Evolutionary conservation across 2,329 filamentous ascomycete genomes (phyloP), one percentile per base, ranked within the genome.

Genomic region (Aspergillus carbonarius): DNA sequence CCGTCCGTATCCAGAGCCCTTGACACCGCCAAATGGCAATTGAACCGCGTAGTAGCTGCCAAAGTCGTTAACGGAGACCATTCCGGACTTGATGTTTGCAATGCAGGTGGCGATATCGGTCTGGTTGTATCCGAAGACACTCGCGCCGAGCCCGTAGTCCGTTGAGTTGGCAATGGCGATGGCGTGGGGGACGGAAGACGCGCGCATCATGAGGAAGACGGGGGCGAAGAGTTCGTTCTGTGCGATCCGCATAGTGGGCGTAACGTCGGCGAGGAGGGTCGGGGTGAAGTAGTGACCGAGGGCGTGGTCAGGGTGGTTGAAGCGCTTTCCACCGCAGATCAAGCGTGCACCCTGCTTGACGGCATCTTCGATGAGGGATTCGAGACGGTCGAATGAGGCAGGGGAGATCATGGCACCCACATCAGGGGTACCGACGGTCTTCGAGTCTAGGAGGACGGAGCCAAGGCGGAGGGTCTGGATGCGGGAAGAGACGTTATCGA

Each of bases 61-160:
- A 70, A 99, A 99, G 78, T 99, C 95, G 73, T 99, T 99, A 66
- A 99, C 85, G 23, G 92, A 87, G 0, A 98, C 91, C 90, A 96
- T 97, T 46, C 95, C 95, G 0, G 90, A 87, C 62, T 88, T 85
- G 53, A 97, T 82, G 23, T 86, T 85, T 18, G 76, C 76, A 1
- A 93, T 86, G 27, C 96, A 85, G 15, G 79, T 79, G 15, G 83
- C 76, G 1, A 96, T 80, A 51, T 85, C 82, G 1, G 81, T 79
- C 57, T 85, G 82, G 60, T 88, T 84, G 52, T 83, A 81, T 34
- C 93, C 95, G 74, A 96, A 97, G 37, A 99, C 90, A 40, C 89
- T 92, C 42, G 91, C 89, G 54, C 95, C 95, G 44, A 99, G 89
- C 2, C 90, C 93, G 72, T 95, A 98, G 54, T 85, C 75, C 0